phyloP scores from a whole-genome alignment of 352 stramenopile species.

The Phytopythium oedochilum region DNA sequence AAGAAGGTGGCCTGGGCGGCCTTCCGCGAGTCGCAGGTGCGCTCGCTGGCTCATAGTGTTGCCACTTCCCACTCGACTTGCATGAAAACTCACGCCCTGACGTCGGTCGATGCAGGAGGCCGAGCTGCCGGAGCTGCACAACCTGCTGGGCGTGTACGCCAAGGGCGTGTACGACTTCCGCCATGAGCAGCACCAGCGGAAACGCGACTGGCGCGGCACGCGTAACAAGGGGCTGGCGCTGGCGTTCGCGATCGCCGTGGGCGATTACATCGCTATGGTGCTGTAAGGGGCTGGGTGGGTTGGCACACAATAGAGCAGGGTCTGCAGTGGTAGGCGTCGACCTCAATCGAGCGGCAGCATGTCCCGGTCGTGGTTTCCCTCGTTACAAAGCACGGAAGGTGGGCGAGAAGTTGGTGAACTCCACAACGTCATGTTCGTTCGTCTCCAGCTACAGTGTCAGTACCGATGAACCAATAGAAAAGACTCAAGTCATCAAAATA shows the following conservation, averaged over 20 bases:
- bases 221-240: slow-evolving; percentile 52
- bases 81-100: background rate
- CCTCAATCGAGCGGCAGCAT: background rate
- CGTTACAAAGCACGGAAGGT: background rate
- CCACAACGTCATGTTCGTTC: background rate
- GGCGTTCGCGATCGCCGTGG: slow-evolving; percentile 36
- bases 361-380: background rate
- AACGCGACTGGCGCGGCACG: slow-evolving; percentile 49
- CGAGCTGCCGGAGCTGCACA: slow-evolving; percentile 57
- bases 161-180: slow-evolving; percentile 71
- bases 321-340: background rate
- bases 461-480: background rate
- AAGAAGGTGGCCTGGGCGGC: slow-evolving; percentile 55
- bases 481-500: slow-evolving; percentile 1
- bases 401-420: background rate
- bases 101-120: slow-evolving; percentile 23
- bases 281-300: slow-evolving; percentile 11
- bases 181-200: slow-evolving; percentile 48
- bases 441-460: background rate
- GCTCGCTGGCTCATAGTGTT: background rate
- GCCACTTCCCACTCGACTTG: too few relatives aligned
- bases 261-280: slow-evolving; percentile 48
- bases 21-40: slow-evolving; percentile 58
- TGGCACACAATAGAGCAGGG: background rate
- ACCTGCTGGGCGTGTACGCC: slow-evolving; percentile 53